These are phyloP conservation scores for Quercus cerris DNA, from an alignment of 306 rosid genomes.

Conservation along the genomic window DNA sequence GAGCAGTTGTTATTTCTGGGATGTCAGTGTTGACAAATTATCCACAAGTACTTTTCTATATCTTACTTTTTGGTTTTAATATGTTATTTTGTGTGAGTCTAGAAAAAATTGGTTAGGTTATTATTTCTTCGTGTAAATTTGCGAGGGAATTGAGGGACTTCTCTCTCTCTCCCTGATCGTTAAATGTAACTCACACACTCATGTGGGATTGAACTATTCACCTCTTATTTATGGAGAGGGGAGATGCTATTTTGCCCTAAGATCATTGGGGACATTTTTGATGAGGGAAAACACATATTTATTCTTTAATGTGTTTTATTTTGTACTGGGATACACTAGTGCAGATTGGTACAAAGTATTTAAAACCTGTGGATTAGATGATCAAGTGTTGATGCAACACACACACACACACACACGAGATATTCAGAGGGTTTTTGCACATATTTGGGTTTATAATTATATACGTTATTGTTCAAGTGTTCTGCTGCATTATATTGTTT, in stretches of 20 bases:
- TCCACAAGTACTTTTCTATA: not conserved
- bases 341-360: not conserved
- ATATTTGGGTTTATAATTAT: constrained; percentile 2
- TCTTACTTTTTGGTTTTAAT: not conserved
- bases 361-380: not conserved
- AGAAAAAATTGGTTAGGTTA: not conserved
- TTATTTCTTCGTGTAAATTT: not conserved
- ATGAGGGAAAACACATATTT: not conserved
- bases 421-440: not conserved
- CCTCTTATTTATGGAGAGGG: not conserved
- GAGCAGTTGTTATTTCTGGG: not conserved
- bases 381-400: not conserved
- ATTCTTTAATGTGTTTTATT: not conserved
- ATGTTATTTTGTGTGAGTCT: not conserved
- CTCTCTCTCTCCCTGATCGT: not conserved
- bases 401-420: too few species aligned
- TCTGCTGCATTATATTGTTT: not conserved
- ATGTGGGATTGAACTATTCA: not conserved
- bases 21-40: not conserved
- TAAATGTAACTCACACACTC: not conserved
- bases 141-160: not conserved
- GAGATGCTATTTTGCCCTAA: not conserved
- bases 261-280: not conserved
- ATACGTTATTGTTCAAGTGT: not conserved
- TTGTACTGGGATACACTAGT: not conserved